Evolutionary conservation across 140 eudicot genomes (phyloP).

Genomic region (Anethum foeniculum): DNA sequence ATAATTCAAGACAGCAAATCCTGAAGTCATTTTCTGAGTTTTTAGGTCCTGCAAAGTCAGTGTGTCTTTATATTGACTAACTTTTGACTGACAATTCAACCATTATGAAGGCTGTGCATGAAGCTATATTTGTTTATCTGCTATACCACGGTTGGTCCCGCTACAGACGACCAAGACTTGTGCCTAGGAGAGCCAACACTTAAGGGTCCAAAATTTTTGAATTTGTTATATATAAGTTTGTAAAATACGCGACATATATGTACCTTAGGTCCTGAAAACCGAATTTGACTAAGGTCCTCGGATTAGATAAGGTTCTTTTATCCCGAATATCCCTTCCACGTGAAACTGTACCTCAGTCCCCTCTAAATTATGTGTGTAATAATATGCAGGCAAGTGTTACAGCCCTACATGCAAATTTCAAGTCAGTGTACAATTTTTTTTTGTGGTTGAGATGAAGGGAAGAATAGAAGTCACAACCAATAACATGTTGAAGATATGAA

Average conservation of each 20-base stretch:
- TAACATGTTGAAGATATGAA: conserved; percentile 41
- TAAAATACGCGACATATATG: no score
- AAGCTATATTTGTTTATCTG: not conserved
- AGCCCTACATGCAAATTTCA: not conserved
- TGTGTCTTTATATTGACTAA: not conserved
- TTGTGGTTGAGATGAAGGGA: not conserved
- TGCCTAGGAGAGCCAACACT: no score
- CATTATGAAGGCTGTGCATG: not conserved
- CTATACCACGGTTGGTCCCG: no score
- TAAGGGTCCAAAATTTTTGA: no score
- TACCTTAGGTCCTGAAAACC: no score
- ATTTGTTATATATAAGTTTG: no score
- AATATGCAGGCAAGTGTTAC: not conserved
- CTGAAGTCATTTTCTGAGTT: not conserved
- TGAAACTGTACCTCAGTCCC: not conserved
- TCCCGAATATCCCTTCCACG: no score
- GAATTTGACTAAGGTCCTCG: not conserved
- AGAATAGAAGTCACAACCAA: conserved; percentile 32
- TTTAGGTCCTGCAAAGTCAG: not conserved
- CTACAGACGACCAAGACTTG: no score
- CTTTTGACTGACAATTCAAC: not conserved
- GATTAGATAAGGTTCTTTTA: not conserved
- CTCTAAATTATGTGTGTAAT: no score
- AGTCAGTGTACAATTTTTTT: not conserved
- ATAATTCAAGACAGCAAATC: not conserved